Base-by-base conservation (phyloP, 495 filamentous ascomycete genomes). In the Geopyxis carbonaria region DNA sequence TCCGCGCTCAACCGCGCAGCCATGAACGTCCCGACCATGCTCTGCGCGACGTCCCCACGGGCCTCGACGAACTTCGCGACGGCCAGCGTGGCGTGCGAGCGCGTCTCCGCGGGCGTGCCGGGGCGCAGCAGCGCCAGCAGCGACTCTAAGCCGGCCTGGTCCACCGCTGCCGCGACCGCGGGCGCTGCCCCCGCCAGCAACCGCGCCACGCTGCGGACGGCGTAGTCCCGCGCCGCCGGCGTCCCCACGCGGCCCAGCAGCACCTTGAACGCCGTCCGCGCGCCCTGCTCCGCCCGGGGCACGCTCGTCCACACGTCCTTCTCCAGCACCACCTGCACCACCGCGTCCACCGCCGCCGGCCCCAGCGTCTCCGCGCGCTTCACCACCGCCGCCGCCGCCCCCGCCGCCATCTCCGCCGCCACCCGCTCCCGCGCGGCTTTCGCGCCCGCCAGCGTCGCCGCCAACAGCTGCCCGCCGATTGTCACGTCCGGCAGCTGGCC, bases 71-170 rank as follows among this genome's bases (percentile, higher is more conserved):
- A 74, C 53, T 75, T 80, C 0, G 74, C 69, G 0, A 67, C 69
- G 10, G 74, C 74, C 22, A 81, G 48, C 5, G 75, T 80, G 5
- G 77, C 76, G 51, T 79, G 76, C 46, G 69, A 73, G 21, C 75
- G 62, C 32, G 76, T 47, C 35, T 69, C 67, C 0, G 59, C 49
- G 0, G 73, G 61, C 20, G 72, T 56, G 2, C 70, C 65, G 44
- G 67, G 59, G 50, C 81, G 76, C 29, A 80, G 54, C 11, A 66
- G 68, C 5, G 59, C 61, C 5, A 82, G 57, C 38, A 82, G 66
- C 31, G 70, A 66, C 42, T 76, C 73, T 28, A 80, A 65, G 14
- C 61, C 60, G 32, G 77, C 69, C 20, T 68, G 66, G 43, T 78
- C 75, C 16, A 82, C 58, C 28, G 75, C 51, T 22, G 61, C 56